Percentiles rank a stretch among this genome's conserved stretches.
These are phyloP conservation scores for Coemansia sp. DNA, from an alignment of 192 early-diverging fungal species.

Conservation along the genomic window DNA sequence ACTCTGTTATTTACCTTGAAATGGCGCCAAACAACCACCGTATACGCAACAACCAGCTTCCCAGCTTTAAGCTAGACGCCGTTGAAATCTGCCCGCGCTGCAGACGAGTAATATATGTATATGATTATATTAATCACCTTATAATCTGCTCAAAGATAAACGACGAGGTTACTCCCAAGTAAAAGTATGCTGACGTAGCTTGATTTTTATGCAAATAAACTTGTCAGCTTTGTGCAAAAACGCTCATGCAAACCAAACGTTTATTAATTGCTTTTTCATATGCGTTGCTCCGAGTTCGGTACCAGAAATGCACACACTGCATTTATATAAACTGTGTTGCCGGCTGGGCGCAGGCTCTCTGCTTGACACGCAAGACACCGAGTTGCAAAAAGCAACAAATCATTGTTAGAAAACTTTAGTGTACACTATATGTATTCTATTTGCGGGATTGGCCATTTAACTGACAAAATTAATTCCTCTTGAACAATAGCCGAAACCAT, in stretches of 20 bases:
- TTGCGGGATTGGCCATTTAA: not conserved
- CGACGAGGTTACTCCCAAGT: not conserved
- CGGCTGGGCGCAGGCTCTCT: too few relatives aligned
- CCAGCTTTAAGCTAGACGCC: not conserved
- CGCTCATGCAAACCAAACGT: not conserved
- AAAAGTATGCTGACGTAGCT: not conserved
- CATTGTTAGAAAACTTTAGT: too few relatives aligned
- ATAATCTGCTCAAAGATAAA: not conserved
- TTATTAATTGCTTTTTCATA: conserved; percentile 1
- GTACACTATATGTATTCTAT: not conserved
- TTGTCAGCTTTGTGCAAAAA: not conserved
- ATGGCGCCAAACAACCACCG: not conserved
- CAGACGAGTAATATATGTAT: not conserved
- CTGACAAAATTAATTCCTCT: not conserved
- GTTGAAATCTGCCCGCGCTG: conserved; percentile 1
- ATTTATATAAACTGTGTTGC: not conserved
- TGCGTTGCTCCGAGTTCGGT: not conserved
- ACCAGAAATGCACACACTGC: not conserved
- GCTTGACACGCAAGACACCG: too few relatives aligned
- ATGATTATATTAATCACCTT: not conserved
- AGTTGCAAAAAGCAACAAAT: too few relatives aligned
- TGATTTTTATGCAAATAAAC: not conserved
- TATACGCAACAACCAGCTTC: not conserved
- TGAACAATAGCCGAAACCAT: not conserved
- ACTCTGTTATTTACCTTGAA: not conserved